These are phyloP conservation scores for Paramecium tetraurelia DNA, from an alignment of 73 alveolate genomes.

Conservation along the genomic window DNA sequence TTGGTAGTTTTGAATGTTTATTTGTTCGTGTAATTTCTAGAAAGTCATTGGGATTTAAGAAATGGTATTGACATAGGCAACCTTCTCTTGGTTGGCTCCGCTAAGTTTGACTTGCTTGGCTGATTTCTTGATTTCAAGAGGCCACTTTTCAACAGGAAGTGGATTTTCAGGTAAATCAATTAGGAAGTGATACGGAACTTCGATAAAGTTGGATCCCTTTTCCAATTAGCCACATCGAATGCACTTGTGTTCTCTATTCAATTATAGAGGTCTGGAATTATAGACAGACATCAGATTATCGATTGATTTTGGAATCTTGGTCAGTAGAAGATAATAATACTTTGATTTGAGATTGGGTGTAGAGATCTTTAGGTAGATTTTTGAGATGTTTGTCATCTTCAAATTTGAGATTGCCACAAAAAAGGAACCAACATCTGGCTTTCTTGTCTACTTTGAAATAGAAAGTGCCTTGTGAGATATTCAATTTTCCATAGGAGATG, in stretches of 20 bases:
- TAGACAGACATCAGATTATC: conserved; percentile 28
- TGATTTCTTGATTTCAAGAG: not conserved
- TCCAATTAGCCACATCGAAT: not conserved
- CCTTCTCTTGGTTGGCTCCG: not conserved
- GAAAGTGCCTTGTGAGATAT: not conserved
- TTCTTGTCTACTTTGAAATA: conserved; percentile 32
- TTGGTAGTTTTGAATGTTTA: not conserved
- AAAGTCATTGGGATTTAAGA: conserved; percentile 3
- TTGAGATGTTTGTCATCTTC: not conserved
- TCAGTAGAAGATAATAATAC: not conserved
- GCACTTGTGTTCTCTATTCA: not conserved
- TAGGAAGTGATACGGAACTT: not conserved
- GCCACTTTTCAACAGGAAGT: not conserved
- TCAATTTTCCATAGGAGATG: conserved; percentile 5
- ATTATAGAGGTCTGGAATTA: not conserved
- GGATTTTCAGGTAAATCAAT: conserved; percentile 22
- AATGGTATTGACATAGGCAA: not conserved
- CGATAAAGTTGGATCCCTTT: not conserved
- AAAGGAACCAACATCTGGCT: conserved; percentile 25
- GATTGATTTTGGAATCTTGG: not conserved
- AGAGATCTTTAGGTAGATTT: conserved; percentile 22
- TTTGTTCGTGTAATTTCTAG: not conserved
- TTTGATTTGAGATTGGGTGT: not conserved
- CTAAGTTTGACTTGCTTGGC: not conserved
- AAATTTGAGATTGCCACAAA: conserved; percentile 31